A percentile compares a stretch with the other conserved stretches of the same genome.
phyloP scores from a whole-genome alignment of 108 stramenopile genomes.

The Epithemia pelagica region DNA sequence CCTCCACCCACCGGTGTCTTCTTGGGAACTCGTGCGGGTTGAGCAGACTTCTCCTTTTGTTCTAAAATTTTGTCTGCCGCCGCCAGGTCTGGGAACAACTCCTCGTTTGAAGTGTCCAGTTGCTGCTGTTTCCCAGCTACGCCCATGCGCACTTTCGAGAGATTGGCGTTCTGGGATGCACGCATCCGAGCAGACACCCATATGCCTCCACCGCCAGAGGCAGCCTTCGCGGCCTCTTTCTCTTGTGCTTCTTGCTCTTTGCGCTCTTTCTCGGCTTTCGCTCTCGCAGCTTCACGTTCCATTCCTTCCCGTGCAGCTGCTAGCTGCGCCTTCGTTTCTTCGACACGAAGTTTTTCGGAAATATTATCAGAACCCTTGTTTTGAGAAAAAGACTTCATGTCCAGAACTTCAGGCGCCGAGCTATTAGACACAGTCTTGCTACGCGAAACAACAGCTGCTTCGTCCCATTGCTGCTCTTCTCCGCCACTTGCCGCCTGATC shows the following conservation, averaged over 20 bases:
- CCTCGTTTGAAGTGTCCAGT: conserved; percentile 60
- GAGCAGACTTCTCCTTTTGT: conserved; percentile 47
- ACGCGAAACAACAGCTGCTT: conserved; percentile 43
- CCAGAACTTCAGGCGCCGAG: conserved; percentile 46
- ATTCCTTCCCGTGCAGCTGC: conserved; percentile 79
- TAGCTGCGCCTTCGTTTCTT: conserved; percentile 76
- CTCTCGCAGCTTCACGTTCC: conserved; percentile 75
- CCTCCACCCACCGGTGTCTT: conserved; percentile 54
- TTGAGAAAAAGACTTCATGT: conserved; percentile 64
- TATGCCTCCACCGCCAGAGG: conserved; percentile 18
- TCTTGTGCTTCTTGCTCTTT: conserved; percentile 25
- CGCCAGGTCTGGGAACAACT: conserved; percentile 81
- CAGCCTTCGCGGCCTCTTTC: conserved; percentile 17
- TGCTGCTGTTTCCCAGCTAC: conserved; percentile 13
- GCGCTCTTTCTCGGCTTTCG: conserved; percentile 66
- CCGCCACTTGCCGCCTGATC: conserved; percentile 3
- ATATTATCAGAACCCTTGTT: conserved; percentile 57
- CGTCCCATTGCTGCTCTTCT: conserved; percentile 59
- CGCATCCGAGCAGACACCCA: conserved; percentile 41
- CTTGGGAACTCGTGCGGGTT: conserved; percentile 25
- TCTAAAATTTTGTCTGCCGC: conserved; percentile 75
- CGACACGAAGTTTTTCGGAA: conserved; percentile 72
- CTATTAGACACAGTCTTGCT: conserved; percentile 18
- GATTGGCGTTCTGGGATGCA: neutral
- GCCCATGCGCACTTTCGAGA: conserved; percentile 6